These are phyloP conservation scores for Phycomyces nitens DNA, from an alignment of 192 early-diverging fungal genomes.

Conservation along the genomic window DNA sequence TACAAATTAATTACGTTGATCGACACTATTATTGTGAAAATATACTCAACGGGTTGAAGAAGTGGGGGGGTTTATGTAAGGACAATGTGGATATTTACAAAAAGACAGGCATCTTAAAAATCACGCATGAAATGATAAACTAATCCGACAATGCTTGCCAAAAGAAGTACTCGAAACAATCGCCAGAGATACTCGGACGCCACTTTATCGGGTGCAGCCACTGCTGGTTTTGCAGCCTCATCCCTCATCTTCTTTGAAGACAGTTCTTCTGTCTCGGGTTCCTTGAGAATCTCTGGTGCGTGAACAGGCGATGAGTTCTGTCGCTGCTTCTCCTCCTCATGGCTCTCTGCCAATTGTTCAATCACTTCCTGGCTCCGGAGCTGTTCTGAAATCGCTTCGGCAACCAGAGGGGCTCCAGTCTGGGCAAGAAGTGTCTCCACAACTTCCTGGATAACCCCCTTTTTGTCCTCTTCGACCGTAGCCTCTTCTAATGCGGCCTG, in stretches of 20 bases:
- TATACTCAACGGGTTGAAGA: no score
- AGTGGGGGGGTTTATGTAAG: no score
- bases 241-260: not conserved
- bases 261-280: not conserved
- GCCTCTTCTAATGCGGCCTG: slow-evolving; percentile 36
- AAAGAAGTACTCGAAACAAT: slow-evolving; percentile 18
- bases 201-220: not conserved
- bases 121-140: slow-evolving; percentile 14
- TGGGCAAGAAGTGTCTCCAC: slow-evolving; percentile 25
- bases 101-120: not conserved
- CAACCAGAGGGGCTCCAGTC: slow-evolving; percentile 22
- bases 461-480: slow-evolving; percentile 26
- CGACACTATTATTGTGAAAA: no score
- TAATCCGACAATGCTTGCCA: slow-evolving; percentile 22
- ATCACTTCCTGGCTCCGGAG: slow-evolving; percentile 30
- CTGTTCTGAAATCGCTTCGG: slow-evolving; percentile 28
- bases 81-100: no score
- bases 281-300: not conserved
- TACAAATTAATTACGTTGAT: no score
- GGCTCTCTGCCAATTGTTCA: slow-evolving; percentile 22
- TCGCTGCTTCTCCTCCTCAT: not conserved
- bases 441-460: slow-evolving; percentile 31
- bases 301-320: not conserved
- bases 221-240: slow-evolving; percentile 4
- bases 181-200: slow-evolving; percentile 23